phyloP scores from a whole-genome alignment of 768 basidiomycete species.

The Podaxis sp. region DNA sequence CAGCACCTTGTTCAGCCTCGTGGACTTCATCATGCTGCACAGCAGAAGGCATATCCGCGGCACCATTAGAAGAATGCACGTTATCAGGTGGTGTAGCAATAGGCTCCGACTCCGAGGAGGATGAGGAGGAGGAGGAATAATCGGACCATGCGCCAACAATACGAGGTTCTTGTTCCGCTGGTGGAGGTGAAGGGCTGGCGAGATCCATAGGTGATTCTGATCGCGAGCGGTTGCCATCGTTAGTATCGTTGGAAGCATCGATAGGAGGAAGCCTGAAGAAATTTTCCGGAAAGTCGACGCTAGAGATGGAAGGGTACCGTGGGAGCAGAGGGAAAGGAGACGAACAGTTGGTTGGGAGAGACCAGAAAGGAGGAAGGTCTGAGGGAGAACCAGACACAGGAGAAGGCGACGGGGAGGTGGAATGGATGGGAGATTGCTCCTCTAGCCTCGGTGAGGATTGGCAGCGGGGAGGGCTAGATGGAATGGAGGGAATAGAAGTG shows the following conservation, averaged over 20 bases:
- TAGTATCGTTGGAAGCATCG: not conserved
- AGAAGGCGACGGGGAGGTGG: constrained; percentile 7
- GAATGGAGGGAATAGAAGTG: constrained; percentile 19
- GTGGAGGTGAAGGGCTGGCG: constrained; percentile 37
- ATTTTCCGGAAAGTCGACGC: not conserved
- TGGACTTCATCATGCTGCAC: constrained; percentile 2
- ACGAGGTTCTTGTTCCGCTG: constrained; percentile 31
- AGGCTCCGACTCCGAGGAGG: constrained; percentile 20
- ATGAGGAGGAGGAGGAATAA: constrained; percentile 30
- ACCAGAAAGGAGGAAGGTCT: constrained; percentile 8
- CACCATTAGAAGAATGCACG: not conserved
- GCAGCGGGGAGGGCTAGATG: not conserved
- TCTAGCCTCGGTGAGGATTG: not conserved
- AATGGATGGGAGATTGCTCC: not conserved
- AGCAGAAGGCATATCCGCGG: not conserved
- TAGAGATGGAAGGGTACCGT: constrained; percentile 4
- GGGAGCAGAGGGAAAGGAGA: constrained; percentile 11
- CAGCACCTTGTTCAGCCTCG: constrained; percentile 4
- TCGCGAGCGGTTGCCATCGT: constrained; percentile 27
- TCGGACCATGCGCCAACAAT: constrained; percentile 45
- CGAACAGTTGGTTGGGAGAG: constrained; percentile 7
- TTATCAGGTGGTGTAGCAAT: not conserved
- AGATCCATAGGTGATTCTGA: constrained; percentile 52
- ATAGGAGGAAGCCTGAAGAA: constrained; percentile 7
- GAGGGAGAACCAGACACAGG: constrained; percentile 6